Percentiles rank a stretch among this genome's conserved stretches.
Conservation (phyloP, 2,329 filamentous ascomycete species). For the Trichoderma gracile region DNA sequence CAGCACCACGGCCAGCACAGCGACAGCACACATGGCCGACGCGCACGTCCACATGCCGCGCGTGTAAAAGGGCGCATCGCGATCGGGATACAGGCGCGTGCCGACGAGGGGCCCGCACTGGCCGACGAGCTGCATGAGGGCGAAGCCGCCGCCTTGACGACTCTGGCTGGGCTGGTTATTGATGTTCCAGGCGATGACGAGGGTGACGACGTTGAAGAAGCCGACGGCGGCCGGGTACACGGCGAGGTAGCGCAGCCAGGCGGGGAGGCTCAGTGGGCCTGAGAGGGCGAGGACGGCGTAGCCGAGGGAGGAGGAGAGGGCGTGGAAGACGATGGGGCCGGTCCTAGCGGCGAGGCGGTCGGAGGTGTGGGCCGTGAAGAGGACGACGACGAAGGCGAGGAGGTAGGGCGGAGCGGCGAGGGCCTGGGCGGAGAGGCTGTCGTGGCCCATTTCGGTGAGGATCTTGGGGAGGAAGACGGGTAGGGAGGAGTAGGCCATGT, state of each 20-base stretch:
- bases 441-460: constrained; percentile 73
- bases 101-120: constrained; percentile 76
- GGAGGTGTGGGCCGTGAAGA: constrained; percentile 70
- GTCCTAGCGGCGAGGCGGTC: constrained; percentile 66
- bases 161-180: constrained; percentile 76
- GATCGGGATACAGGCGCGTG: constrained; percentile 63
- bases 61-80: constrained; percentile 62
- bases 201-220: constrained; percentile 80
- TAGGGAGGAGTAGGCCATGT: constrained; percentile 84
- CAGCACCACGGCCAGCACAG: constrained; percentile 54
- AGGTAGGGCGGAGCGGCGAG: constrained; percentile 82
- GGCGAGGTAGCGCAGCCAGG: constrained; percentile 65
- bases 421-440: constrained; percentile 67
- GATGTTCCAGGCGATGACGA: constrained; percentile 85
- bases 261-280: constrained; percentile 46
- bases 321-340: constrained; percentile 66
- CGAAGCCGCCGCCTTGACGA: constrained; percentile 73
- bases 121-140: constrained; percentile 77
- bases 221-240: constrained; percentile 77
- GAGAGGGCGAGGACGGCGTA: constrained; percentile 63
- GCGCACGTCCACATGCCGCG: constrained; percentile 64
- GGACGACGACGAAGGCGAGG: constrained; percentile 68
- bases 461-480: constrained; percentile 87
- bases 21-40: constrained; percentile 62
- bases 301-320: constrained; percentile 63